Conservation (phyloP, 495 filamentous ascomycete genomes). For the Tuber borchii region DNA sequence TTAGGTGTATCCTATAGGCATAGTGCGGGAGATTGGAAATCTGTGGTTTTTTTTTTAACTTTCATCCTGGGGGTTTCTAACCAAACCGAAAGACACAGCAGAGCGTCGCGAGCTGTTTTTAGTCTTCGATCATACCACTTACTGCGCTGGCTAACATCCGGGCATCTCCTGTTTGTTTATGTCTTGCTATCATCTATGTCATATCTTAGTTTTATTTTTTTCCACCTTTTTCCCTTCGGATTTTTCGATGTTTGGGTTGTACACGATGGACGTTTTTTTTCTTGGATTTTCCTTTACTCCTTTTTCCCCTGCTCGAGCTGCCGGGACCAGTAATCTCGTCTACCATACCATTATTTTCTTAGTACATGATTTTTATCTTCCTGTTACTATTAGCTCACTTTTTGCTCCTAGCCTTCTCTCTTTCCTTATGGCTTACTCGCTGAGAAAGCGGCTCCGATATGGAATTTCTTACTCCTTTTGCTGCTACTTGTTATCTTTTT, state of each 20-base stretch:
- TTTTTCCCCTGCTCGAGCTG: background rate
- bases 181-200: background rate
- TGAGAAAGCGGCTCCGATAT: background rate
- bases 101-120: constrained; percentile 14
- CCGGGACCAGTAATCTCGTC: background rate
- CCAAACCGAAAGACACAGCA: constrained; percentile 7
- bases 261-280: constrained; percentile 29
- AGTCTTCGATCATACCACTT: constrained; percentile 14
- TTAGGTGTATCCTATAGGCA: background rate
- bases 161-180: constrained; percentile 20
- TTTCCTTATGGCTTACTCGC: background rate
- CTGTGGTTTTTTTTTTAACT: constrained; percentile 8
- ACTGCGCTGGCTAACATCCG: constrained; percentile 18
- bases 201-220: background rate
- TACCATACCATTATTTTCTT: constrained; percentile 10
- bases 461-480: background rate
- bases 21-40: constrained; percentile 11
- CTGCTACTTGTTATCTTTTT: background rate
- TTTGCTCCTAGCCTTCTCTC: background rate
- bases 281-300: background rate
- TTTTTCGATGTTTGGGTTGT: constrained; percentile 2
- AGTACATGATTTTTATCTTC: constrained; percentile 28
- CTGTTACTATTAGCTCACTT: constrained; percentile 11
- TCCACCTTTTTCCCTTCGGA: background rate
- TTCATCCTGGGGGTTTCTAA: background rate